Evolutionary conservation across 2,329 filamentous ascomycete genomes (phyloP).

Genomic region (Davidsoniella neocaledoniae): DNA sequence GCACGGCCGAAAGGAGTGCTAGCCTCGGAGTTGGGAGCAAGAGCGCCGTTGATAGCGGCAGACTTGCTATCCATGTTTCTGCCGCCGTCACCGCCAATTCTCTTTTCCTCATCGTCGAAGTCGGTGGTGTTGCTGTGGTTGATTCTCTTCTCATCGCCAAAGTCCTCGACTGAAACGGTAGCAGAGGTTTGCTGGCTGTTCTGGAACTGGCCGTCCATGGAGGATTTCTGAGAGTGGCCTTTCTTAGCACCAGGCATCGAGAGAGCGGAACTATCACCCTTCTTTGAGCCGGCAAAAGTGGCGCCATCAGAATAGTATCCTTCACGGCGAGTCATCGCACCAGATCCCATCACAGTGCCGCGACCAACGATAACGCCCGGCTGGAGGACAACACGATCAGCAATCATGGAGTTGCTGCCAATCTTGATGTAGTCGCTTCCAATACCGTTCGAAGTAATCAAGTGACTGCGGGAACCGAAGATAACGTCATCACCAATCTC

Average conservation of each 20-base stretch:
- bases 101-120: constrained; percentile 2
- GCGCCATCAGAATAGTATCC: constrained; percentile 27
- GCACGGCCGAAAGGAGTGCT: constrained; percentile 34
- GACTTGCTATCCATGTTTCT: background rate
- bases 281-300: constrained; percentile 35
- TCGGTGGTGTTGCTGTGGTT: background rate
- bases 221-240: background rate
- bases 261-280: constrained; percentile 31
- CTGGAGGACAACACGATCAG: constrained; percentile 35
- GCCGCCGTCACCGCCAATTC: background rate
- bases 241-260: background rate
- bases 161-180: background rate
- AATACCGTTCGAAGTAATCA: constrained; percentile 34
- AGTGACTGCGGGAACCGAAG: constrained; percentile 36
- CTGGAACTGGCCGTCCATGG: background rate
- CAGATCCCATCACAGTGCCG: constrained; percentile 34
- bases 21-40: background rate
- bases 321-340: constrained; percentile 30
- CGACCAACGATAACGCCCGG: constrained; percentile 34
- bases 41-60: background rate
- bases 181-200: constrained; percentile 2
- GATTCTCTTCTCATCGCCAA: background rate
- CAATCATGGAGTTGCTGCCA: constrained; percentile 35
- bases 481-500: constrained; percentile 42
- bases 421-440: constrained; percentile 32